Evolutionary conservation across 176 grass and related monocot genomes (phyloP), one percentile per base, ranked within the genome.

Genomic region (Cymbopogon citratus): DNA sequence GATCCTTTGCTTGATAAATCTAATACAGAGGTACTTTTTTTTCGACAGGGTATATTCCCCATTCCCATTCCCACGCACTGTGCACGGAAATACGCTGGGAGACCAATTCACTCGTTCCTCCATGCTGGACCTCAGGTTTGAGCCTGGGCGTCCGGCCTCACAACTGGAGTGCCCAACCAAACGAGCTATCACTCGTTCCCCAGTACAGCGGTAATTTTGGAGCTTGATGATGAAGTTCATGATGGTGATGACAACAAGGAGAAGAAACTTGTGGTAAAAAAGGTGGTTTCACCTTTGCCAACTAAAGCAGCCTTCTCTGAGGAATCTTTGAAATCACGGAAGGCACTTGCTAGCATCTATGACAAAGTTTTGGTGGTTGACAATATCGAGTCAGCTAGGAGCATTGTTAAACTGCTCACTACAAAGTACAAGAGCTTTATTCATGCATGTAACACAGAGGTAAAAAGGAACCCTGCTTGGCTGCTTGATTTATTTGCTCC

Each of bases 381-480:
- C 82, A 88, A 82, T 80, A 84, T 94, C 19, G 71, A 79, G 7
- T 74, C 76, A 77, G 91, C 94, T 77, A 88, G 76, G 78, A 75
- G 83, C 77, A 83, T 92, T 54, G 94, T 92, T 74, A 48, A 61
- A 60, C 48, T 94, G 85, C 89, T 97, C 41, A 94, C 68, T 65
- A 92, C 89, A 80, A 81, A 91, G 23, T 94, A 97, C 83, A 90
- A 71, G 48, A 65, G 67, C 83, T 90, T 90, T 64, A 74, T 94
- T 80, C 91, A 97, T 90, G 91, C 91, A 82, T 97, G 94, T 51
- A 77, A 94, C 79, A 94, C 89, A 21, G 83, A 94, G 94, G 94
- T 79, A 87, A 45, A 77, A 15, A 23, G 62, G 78, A 79, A 65
- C 23, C 26, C 63, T 54, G 18, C 48, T 51, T 51, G 48, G 48